These are phyloP conservation scores for Oryza coarctata DNA, from an alignment of 176 grass and related monocot species.

Conservation along the genomic window DNA sequence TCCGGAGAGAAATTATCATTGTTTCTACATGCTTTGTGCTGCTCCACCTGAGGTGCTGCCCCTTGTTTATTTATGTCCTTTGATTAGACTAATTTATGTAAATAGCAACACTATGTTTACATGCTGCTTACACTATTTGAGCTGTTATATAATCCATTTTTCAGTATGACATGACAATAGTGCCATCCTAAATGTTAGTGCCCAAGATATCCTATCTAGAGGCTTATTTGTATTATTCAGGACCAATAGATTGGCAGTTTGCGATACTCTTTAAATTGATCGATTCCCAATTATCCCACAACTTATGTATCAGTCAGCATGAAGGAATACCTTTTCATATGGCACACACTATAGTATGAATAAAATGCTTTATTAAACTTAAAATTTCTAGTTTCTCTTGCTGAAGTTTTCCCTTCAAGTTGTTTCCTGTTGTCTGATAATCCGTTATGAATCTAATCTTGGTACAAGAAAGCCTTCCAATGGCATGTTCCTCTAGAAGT, in stretches of 20 bases:
- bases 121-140: neutral
- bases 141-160: neutral
- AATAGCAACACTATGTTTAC: neutral
- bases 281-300: neutral
- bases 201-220: neutral
- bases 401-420: neutral
- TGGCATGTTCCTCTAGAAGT: neutral
- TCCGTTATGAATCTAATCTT: slow-evolving; percentile 1
- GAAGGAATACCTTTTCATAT: neutral
- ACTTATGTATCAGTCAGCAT: neutral
- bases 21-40: slow-evolving; percentile 98
- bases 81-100: neutral
- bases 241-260: neutral
- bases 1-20: slow-evolving; percentile 96
- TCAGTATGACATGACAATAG: neutral
- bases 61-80: slow-evolving; percentile 14
- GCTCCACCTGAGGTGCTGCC: slow-evolving; percentile 72
- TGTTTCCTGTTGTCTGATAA: slow-evolving; percentile 9
- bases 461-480: neutral
- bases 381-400: neutral
- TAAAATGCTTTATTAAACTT: neutral
- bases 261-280: neutral
- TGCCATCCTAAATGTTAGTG: neutral
- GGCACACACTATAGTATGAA: neutral
- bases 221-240: neutral